Percentiles rank a stretch among this genome's conserved stretches.
Evolutionary conservation across 495 filamentous ascomycete species (phyloP).

Genomic region (Annulohypoxylon maeteangense): DNA sequence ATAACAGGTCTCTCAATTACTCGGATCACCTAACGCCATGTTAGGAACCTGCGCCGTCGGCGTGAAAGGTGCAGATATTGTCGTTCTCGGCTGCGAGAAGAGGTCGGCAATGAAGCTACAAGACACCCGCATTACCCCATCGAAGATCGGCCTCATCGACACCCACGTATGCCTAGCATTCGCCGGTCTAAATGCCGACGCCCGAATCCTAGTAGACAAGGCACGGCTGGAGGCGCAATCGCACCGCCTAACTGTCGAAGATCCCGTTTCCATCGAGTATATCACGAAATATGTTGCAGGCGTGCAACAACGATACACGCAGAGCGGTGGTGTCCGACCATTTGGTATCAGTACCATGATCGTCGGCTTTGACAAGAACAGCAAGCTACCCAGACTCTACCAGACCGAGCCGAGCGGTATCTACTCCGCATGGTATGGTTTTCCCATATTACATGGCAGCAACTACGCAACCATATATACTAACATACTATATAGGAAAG

Average conservation of each 20-base stretch:
- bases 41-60: conserved; percentile 96
- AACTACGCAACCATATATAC: background rate
- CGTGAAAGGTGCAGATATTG: conserved; percentile 93
- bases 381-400: conserved; percentile 86
- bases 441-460: background rate
- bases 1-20: conserved; percentile 2
- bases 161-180: conserved; percentile 97
- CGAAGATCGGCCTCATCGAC: conserved; percentile 95
- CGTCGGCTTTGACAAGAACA: conserved; percentile 94
- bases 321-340: conserved; percentile 95
- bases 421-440: conserved; percentile 91
- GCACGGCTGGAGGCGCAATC: conserved; percentile 96
- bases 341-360: conserved; percentile 98
- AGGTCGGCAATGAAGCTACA: conserved; percentile 98
- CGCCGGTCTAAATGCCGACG: conserved; percentile 96
- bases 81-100: conserved; percentile 98
- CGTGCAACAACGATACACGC: conserved; percentile 98
- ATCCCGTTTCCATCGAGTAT: conserved; percentile 97
- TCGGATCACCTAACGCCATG: conserved; percentile 13
- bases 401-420: conserved; percentile 98
- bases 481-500: conserved; percentile 75
- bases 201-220: conserved; percentile 96
- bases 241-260: conserved; percentile 97
- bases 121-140: conserved; percentile 98
- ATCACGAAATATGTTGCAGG: conserved; percentile 98